Base-by-base conservation (phyloP, 2,329 filamentous ascomycete genomes). In the Capronia coronata region DNA sequence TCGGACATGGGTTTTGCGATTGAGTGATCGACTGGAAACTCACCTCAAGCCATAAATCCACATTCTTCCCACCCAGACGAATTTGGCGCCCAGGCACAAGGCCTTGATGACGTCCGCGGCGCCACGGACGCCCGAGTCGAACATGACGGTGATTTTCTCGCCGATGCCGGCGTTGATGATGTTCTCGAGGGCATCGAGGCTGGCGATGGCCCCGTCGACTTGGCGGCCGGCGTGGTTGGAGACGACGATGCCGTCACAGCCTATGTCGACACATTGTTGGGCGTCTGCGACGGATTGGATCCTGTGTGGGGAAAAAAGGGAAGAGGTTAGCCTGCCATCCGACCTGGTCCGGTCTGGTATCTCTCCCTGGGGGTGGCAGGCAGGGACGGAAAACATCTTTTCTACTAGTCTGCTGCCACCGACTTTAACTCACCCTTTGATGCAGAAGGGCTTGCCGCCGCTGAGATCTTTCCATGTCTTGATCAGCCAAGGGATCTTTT, bases 201-300 rank as follows among this genome's bases (percentile, higher is more conserved):
- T 78, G 10, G 74, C 78, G 48, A 78, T 69, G 2, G 79, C 78
- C 0, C 79, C 79, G 57, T 82, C 79, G 1, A 82, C 76, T 63
- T 83, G 78, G 16, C 84, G 66, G 0, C 84, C 84, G 1, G 83
- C 84, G 62, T 88, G 84, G 58, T 88, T 88, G 11, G 75, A 79
- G 1, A 87, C 70, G 1, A 87, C 74, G 41, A 88, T 84, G 0
- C 79, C 84, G 56, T 87, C 78, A 2, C 78, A 76, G 0, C 80
- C 82, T 10, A 73, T 61, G 44, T 83, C 73, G 29, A 81, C 72
- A 1, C 80, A 80, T 57, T 70, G 73, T 45, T 73, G 69, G 11
- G 83, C 83, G 64, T 88, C 84, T 34, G 72, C 70, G 0, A 78
- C 76, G 11, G 76, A 78, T 67, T 87, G 82, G n/a, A 88, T 77